phyloP scores from a whole-genome alignment of 2,329 filamentous ascomycete species.

The Aspergillus chevalieri region DNA sequence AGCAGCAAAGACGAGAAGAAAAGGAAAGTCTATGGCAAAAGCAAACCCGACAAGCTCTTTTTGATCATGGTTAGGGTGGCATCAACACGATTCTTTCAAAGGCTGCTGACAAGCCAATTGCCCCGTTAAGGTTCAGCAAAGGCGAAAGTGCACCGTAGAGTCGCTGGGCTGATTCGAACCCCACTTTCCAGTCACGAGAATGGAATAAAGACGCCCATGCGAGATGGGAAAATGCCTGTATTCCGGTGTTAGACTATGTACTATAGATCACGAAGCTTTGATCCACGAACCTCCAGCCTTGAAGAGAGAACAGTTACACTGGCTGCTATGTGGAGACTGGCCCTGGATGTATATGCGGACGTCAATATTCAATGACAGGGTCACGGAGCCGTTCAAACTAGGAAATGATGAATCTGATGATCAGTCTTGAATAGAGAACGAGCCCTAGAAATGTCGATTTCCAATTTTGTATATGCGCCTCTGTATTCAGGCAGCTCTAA shows the following conservation, averaged over 20 bases:
- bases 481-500: too few species aligned
- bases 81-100: constrained; percentile 5
- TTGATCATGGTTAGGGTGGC: constrained; percentile 7
- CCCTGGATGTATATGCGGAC: too few species aligned
- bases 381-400: too few species aligned
- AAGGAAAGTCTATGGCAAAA: not conserved
- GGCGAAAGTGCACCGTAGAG: not conserved
- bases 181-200: not conserved
- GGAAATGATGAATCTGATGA: too few species aligned
- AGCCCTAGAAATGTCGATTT: too few species aligned
- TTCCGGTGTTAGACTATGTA: not conserved
- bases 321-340: too few species aligned
- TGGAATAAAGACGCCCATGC: not conserved
- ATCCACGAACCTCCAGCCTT: too few species aligned
- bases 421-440: too few species aligned
- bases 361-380: too few species aligned
- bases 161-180: not conserved
- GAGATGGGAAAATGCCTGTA: not conserved
- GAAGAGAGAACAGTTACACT: too few species aligned
- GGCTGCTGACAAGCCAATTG: not conserved
- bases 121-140: not conserved
- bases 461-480: too few species aligned
- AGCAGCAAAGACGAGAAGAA: not conserved
- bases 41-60: not conserved
- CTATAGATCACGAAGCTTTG: too few species aligned